Evolutionary conservation across 306 rosid genomes (phyloP), one percentile per base, ranked within the genome.

Genomic region (Hippophae gyantsensis): DNA sequence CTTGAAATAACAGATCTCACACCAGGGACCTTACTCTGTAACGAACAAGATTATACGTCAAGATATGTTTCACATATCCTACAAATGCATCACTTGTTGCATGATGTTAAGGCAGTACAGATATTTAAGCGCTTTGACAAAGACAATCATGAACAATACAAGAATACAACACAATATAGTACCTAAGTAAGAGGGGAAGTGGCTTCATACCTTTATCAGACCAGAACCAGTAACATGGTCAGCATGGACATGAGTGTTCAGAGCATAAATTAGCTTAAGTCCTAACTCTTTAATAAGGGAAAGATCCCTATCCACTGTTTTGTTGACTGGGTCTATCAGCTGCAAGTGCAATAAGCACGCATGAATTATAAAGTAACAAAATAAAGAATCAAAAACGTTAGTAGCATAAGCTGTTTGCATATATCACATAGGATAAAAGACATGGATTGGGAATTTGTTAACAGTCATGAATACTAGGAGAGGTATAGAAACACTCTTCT

Each of bases 271-370:
- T 54, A 92, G 86, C 69, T 80, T 83, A 72, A 92, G 49, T 3
- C 93, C 95, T 61, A 88, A 42, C 48, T 92, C 88, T 57, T 78
- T 48, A 44, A 92, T 64, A 10, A 92, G 81, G 12, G 71, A 70
- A 52, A 88, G 66, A 75, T 93, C 95, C 73, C 99, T 82, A 42
- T 93, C 90, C 66, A 88, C 95, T 42, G 88, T 84, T 61, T 43
- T 84, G 73, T 93, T 97, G 7, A 93, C 97, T 6, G 99, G 99
- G 63, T 93, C 99, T 73, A 93, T 88, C 90, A 93, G 69, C 97
- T 93, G 83, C 60, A 74, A 50, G 38, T 32, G 5, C 38, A 32
- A 32, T 32, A 32, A 32, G 38, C 38, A 32, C 4, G 38, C 38
- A 4, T 32, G 38, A 4, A 32, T 32, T 32, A 32, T 32, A 32